Evolutionary conservation across 257 asterid genomes (phyloP), one percentile per base, ranked within the genome.

Genomic region (Capsicum baccatum): DNA sequence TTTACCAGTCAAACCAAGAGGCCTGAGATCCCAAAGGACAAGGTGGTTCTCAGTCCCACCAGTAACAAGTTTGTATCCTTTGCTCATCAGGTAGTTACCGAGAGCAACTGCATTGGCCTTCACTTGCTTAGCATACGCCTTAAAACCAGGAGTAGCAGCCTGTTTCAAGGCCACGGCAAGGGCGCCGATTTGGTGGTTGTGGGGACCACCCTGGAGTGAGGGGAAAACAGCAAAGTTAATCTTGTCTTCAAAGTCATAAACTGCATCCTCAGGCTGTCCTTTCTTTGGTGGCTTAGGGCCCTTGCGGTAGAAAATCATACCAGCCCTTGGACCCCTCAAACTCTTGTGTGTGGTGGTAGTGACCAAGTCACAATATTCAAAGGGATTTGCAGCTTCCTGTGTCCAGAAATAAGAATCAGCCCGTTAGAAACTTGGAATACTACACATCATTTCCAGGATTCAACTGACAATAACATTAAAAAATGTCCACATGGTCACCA

Each of bases 261-360:
- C 95, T 0, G 98, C 95, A 88, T 83, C 94, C 89, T 94, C 96
- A 1, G 99, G 99, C 84, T 96, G 92, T 8, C 92, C 92, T 76
- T 90, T 90, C 89, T 90, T 90, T 9, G 92, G 84, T 66, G 92
- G 92, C 86, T 90, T 90, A 21, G 91, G 91, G 50, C 92, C 92
- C 89, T 88, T 90, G 66, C 92, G 84, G 84, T 90, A 90, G 83
- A 88, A 88, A 79, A 90, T 88, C 92, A 90, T 90, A 57, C 91
- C 92, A n/a, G 92, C 91, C 85, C 99, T 91, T 2, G 99, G 92
- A 82, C 98, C 99, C 74, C 99, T 90, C 86, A 96, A 90, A 80
- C 98, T 94, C 93, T 96, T 96, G 94, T 96, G 99, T 8, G 99
- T 94, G 55, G 99, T 96, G 9, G 99, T 96, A n/a, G 99, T 96